Base-by-base conservation (phyloP, 805 yeast genomes). In the Candida odintsovae region DNA sequence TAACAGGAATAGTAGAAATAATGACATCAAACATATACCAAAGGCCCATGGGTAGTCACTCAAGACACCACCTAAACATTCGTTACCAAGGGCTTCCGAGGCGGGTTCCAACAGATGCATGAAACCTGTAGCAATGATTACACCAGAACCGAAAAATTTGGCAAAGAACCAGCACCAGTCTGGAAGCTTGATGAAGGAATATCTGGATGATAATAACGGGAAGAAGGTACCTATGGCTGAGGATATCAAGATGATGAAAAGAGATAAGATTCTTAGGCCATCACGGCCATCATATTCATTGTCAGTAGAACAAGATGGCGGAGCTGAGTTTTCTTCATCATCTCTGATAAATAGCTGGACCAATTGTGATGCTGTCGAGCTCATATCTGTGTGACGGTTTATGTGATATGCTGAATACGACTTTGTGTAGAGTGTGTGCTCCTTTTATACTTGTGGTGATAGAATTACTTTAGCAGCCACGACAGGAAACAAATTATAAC, bases 141-240 rank as follows among this genome's bases (percentile, higher is more conserved):
- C 92, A 46, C 95, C 95, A 3, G 90, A 82, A 50, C 95, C 95
- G 60, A 86, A 86, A 64, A 75, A 85, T 57, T 83, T 85, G 42
- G 86, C 81, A 41, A 80, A 62, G 59, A 83, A 82, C 64, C 83
- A 83, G 52, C 80, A 74, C 78, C 79, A 73, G 13, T 72, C 56
- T 1, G 89, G 89, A 49, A 83, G 55, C 51, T 79, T 68, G 39
- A 83, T 70, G 53, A 74, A 74, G 0, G 86, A 78, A 56, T 75
- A 77, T 50, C 70, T 70, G 6, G 86, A 80, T 0, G 86, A 73
- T 28, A 83, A 59, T 2, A 83, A 62, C 1, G 90, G 90, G 65
- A 83, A 76, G 50, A 76, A 76, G 2, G 83, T 61, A 20, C 88
- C 88, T 42, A 82, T 53, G 0, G 70, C 70, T 0, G 87, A 78